Evolutionary conservation across 202 grass and related monocot genomes (phyloP).

Genomic region (Hordeum pubiflorum): DNA sequence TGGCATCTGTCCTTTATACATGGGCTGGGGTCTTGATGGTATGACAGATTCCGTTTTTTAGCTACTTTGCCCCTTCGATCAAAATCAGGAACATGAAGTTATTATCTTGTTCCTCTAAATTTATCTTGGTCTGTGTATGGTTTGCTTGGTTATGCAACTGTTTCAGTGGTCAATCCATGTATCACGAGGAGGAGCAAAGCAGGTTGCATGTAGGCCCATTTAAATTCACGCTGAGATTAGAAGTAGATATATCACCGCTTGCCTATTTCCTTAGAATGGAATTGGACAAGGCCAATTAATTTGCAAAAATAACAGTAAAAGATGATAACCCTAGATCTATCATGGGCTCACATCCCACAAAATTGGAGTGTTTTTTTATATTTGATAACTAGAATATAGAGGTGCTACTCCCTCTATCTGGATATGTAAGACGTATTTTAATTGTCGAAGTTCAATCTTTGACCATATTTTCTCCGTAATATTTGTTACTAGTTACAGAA

Average conservation of each 20-base stretch:
- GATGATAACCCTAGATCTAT: background rate
- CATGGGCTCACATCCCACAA: background rate
- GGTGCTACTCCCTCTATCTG: background rate
- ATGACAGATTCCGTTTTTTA: slow-evolving; percentile 27
- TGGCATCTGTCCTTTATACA: slow-evolving; percentile 91
- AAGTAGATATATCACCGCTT: background rate
- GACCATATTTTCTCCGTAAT: background rate
- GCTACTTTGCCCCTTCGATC: background rate
- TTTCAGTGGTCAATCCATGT: background rate
- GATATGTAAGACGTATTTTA: background rate
- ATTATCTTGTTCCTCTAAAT: background rate
- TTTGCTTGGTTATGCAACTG: slow-evolving; percentile 9
- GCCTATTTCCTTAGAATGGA: background rate
- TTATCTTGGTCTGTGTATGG: background rate
- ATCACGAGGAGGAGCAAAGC: background rate
- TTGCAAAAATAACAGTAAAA: background rate
- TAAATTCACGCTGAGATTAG: background rate
- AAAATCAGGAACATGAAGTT: background rate
- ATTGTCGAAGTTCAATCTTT: background rate
- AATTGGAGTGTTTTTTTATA: too few species aligned
- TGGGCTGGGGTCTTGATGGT: slow-evolving; percentile 99
- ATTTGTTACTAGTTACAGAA: background rate
- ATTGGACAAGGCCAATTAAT: background rate
- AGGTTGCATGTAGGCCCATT: background rate
- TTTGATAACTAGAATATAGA: background rate